Evolutionary conservation across 768 basidiomycete species (phyloP), one percentile per base, ranked within the genome.

Genomic region (Hygrophorus pudorinus): DNA sequence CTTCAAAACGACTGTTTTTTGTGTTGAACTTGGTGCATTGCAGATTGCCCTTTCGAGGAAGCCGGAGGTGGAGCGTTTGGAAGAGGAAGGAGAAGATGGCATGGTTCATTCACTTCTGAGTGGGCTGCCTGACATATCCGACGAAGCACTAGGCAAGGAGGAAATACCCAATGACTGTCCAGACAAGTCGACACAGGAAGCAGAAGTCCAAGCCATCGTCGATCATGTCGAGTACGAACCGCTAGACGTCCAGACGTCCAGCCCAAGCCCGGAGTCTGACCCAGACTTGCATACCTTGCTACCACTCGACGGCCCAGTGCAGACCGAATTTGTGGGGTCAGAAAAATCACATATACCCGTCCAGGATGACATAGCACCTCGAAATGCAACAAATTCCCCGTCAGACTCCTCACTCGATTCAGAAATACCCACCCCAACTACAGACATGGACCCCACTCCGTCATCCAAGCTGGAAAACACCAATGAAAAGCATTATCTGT

Each of bases 101-200:
- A 87, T 86, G 85, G 66, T 85, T 30, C 86, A 89, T 58, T 80
- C 85, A 2, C 53, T 87, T 8, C 65, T 89, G 13, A 81, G 75
- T 36, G 65, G 72, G n/a, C 56, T 86, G 18, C 81, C 83, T 0
- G 65, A 70, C n/a, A 58, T 85, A 4, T 58, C 60, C 11, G 81
- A 81, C 38, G 67, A 67, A 21, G 60, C 49, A 24, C 32, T 17
- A 10, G 52, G 16, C 17, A 5, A 39, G n/a, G 3, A 28, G 14
- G n/a, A 13, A 11, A 10, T 20, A 32, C 3, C 13, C 5, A 14
- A 39, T 9, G 3, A 9, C 21, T 13, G 33, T 10, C 27, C 41
- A 14, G 30, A 28, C 17, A 36, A 38, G 17, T 20, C 32, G 24
- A 29, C 46, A 6, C 32, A 34, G 2, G 46, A 42, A 13, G 46